These are phyloP conservation scores for Curvularia spicifera DNA, from an alignment of 2,329 filamentous ascomycete genomes.

Conservation along the genomic window DNA sequence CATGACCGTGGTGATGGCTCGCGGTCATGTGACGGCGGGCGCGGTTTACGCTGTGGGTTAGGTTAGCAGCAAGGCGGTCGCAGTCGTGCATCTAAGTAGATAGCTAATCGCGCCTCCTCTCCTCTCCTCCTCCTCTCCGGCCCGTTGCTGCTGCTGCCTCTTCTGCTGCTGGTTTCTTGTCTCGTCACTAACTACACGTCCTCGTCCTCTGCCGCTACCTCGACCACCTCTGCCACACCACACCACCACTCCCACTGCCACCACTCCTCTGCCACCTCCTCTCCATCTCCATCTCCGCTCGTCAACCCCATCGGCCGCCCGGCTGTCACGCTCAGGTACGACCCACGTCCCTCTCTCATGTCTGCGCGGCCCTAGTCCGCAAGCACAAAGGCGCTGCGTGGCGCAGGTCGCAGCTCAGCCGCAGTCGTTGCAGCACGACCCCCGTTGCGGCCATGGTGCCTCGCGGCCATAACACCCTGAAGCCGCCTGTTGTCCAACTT, in stretches of 20 bases:
- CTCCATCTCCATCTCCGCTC: not conserved
- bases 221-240: not conserved
- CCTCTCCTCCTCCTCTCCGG: not conserved
- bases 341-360: constrained; percentile 2
- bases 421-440: constrained; percentile 26
- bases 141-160: not conserved
- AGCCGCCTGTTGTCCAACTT: constrained; percentile 30
- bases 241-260: not conserved
- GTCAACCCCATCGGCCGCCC: not conserved
- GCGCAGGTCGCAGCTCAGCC: constrained; percentile 22
- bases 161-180: too few relatives aligned
- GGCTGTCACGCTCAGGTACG: constrained; percentile 10
- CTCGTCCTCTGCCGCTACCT: too few relatives aligned
- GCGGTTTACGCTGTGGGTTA: constrained; percentile 15
- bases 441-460: constrained; percentile 23
- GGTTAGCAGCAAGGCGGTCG: constrained; percentile 15
- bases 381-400: constrained; percentile 15
- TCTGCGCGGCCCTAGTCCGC: constrained; percentile 16
- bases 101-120: constrained; percentile 20
- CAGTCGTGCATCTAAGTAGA: constrained; percentile 7
- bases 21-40: constrained; percentile 18
- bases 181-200: too few relatives aligned
- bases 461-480: constrained; percentile 27
- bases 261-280: not conserved
- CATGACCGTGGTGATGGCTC: not conserved